phyloP scores from a whole-genome alignment of 495 filamentous ascomycete species.

The Mytilinidion resinicola region DNA sequence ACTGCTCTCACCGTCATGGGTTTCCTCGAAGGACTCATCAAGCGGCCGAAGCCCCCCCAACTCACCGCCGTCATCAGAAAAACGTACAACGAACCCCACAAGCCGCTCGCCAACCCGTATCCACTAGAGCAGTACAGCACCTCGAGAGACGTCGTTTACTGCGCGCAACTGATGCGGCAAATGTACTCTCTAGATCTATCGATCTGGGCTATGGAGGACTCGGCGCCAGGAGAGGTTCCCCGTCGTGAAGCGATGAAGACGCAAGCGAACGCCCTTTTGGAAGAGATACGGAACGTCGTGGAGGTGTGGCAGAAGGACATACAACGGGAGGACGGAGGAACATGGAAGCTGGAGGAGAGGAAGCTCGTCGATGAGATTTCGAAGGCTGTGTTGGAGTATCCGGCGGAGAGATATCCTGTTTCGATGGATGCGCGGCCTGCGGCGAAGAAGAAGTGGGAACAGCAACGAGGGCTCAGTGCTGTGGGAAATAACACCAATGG shows the following conservation, averaged over 20 bases:
- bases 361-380: conserved; percentile 1
- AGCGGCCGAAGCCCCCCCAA: neutral
- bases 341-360: neutral
- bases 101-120: neutral
- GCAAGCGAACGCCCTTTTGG: neutral
- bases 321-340: neutral
- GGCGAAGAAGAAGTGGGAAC: too few species aligned
- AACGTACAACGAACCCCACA: neutral
- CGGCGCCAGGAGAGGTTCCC: neutral
- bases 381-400: neutral
- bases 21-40: neutral
- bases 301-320: neutral
- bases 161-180: conserved; percentile 2
- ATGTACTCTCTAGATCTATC: conserved; percentile 2
- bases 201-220: neutral
- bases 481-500: too few species aligned
- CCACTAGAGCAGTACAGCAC: neutral
- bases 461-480: too few species aligned
- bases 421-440: too few species aligned
- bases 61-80: too few species aligned
- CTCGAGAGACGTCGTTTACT: conserved; percentile 2
- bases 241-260: neutral
- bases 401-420: too few species aligned
- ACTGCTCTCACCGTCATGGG: neutral
- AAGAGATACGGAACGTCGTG: neutral